Evolutionary conservation across 116 monocot genomes (phyloP).

Genomic region (Phalaenopsis hybrid): DNA sequence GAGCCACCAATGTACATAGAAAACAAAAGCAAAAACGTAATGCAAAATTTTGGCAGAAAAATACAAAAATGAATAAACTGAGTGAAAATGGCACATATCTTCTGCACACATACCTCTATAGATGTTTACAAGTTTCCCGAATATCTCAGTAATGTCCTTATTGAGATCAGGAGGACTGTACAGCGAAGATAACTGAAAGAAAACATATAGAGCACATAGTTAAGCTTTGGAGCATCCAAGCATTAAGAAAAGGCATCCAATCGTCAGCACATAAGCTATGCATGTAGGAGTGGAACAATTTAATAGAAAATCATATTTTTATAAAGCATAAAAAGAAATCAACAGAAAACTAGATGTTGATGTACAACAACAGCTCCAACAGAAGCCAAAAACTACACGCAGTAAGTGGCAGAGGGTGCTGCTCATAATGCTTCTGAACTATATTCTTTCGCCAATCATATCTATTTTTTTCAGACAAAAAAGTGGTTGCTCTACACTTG

Average conservation of each 20-base stretch:
- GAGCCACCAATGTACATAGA: slow-evolving; percentile 3
- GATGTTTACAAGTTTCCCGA: slow-evolving; percentile 81
- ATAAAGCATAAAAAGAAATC: neutral
- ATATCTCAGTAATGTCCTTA: slow-evolving; percentile 78
- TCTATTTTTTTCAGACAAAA: neutral
- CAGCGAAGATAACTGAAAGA: slow-evolving; percentile 31
- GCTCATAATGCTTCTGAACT: neutral
- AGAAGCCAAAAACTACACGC: neutral
- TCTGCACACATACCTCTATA: slow-evolving; percentile 60
- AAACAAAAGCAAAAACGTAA: slow-evolving; percentile 5
- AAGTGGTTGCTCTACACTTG: neutral
- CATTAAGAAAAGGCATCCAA: neutral
- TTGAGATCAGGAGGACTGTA: slow-evolving; percentile 85
- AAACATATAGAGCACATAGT: slow-evolving; percentile 8
- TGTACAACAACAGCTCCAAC: neutral
- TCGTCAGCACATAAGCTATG: neutral
- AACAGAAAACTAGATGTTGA: neutral
- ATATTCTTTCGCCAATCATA: neutral
- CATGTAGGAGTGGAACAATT: neutral
- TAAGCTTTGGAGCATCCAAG: neutral
- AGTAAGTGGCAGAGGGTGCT: neutral
- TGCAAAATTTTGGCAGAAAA: neutral
- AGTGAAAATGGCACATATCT: neutral
- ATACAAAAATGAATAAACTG: neutral
- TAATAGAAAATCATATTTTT: neutral